Evolutionary conservation across 352 stramenopile species (phyloP), one percentile per base, ranked within the genome.

Genomic region (Phytophthora capsici): DNA sequence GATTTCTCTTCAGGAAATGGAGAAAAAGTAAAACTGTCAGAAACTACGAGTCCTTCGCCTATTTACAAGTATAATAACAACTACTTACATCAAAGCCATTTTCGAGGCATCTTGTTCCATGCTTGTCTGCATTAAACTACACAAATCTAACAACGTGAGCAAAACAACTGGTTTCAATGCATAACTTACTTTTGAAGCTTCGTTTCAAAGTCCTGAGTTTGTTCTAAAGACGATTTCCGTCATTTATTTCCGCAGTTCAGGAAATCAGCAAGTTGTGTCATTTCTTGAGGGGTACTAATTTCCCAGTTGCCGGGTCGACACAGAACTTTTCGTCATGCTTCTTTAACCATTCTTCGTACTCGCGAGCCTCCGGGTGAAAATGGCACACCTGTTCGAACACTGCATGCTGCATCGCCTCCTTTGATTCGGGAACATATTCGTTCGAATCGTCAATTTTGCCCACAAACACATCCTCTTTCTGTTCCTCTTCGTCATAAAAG

Each of bases 381-480:
- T 84, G 71, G 51, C 82, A 93, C 1, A 94, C 74, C 43, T 93
- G 86, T 38, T 91, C 79, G 50, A 93, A 93, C n/a, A 94, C 83
- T 4, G 84, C 82, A 2, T 85, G 68, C 47, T 93, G 84, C 86
- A 94, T 91, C 19, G 81, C 81, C 6, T 66, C 22, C 50, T 92
- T 92, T 4, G 69, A 71, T 23, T 90, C 75, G 5, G 59, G 22
- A 20, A 95, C 84, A 28, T 69, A 75, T 52, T 95, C 86, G 53
- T 93, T 89, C 1, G 71, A 82, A 37, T 89, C 79, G 25, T 95
- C 80, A 26, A 95, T 89, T n/a, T 43, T 63, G 14, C 82, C 86
- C 5, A 70, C 53, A 56, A 93, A 95, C 16, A 54, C 49, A 48
- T 95, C 86, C 32, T 93, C 80, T 13, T 69, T 57, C 38, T 90